Evolutionary conservation across 2,329 filamentous ascomycete species (phyloP).

Genomic region (Clonostachys rosea): DNA sequence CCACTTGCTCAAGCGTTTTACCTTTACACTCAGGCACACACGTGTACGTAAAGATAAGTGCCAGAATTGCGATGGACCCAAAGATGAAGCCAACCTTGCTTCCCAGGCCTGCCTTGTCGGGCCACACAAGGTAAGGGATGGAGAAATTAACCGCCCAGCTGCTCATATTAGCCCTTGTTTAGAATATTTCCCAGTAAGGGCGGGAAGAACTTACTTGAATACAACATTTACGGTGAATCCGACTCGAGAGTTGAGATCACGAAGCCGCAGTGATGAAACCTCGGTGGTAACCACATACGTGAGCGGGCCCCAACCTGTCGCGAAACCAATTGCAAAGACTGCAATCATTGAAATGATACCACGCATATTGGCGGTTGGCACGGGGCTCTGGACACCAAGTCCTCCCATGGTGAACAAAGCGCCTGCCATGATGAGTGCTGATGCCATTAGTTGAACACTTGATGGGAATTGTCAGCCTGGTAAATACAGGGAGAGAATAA

Average conservation of each 20-base stretch:
- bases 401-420: constrained; percentile 23
- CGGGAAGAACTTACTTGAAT: constrained; percentile 11
- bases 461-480: no score
- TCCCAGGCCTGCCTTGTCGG: constrained; percentile 22
- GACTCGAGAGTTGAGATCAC: constrained; percentile 18
- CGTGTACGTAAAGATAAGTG: constrained; percentile 8
- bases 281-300: constrained; percentile 25
- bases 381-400: constrained; percentile 21
- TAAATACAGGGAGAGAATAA: no score
- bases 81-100: constrained; percentile 21
- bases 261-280: constrained; percentile 18
- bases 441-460: constrained; percentile 11
- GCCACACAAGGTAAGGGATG: constrained; percentile 27
- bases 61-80: constrained; percentile 5
- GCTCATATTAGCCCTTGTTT: no score
- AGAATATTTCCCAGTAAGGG: no score
- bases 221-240: constrained; percentile 19
- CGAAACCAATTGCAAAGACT: constrained; percentile 20
- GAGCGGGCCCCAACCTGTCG: constrained; percentile 21
- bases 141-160: constrained; percentile 22
- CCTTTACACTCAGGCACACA: constrained; percentile 12
- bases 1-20: constrained; percentile 11
- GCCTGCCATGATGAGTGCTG: constrained; percentile 12
- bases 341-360: constrained; percentile 16
- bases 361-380: constrained; percentile 9